Percentiles rank a stretch among this genome's conserved stretches.
Evolutionary conservation across 176 grass and related monocot genomes (phyloP).

Genomic region (Paspalum notatum): DNA sequence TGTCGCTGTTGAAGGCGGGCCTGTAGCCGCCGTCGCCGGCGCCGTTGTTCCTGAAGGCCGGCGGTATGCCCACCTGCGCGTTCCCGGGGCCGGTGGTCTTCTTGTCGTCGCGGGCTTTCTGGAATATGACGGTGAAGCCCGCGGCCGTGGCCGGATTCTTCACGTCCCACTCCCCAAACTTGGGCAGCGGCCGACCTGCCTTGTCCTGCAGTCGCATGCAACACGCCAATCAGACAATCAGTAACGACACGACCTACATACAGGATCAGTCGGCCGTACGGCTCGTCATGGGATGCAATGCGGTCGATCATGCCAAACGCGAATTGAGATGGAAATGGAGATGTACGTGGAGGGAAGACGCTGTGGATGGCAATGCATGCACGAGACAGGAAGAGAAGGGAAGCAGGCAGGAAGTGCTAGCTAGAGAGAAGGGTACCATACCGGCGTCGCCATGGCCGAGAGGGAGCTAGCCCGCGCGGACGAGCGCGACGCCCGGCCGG

Average conservation of each 20-base stretch:
- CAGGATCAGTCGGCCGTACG: no score
- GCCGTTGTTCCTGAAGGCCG: conserved; percentile 33
- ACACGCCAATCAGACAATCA: no score
- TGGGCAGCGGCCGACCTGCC: conserved; percentile 54
- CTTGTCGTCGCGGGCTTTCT: conserved; percentile 68
- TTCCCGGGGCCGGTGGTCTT: conserved; percentile 46
- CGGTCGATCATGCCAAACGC: no score
- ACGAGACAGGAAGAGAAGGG: no score
- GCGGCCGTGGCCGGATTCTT: conserved; percentile 61
- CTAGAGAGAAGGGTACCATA: conserved; percentile 26
- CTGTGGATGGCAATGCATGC: background rate
- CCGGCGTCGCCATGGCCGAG: conserved; percentile 41
- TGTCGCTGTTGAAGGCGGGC: conserved; percentile 16
- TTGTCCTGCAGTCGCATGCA: conserved; percentile 34
- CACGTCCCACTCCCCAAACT: conserved; percentile 80
- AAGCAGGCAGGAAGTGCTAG: no score
- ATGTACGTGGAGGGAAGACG: background rate
- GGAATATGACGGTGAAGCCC: conserved; percentile 78
- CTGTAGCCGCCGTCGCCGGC: conserved; percentile 7
- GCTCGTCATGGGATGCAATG: no score
- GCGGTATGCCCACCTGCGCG: conserved; percentile 12
- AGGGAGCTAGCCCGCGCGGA: background rate
- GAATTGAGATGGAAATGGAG: background rate
- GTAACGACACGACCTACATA: no score
- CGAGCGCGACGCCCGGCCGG: conserved; percentile 10